Conservation (phyloP, 352 stramenopile species). For the Halophytophthora batemanensis region DNA sequence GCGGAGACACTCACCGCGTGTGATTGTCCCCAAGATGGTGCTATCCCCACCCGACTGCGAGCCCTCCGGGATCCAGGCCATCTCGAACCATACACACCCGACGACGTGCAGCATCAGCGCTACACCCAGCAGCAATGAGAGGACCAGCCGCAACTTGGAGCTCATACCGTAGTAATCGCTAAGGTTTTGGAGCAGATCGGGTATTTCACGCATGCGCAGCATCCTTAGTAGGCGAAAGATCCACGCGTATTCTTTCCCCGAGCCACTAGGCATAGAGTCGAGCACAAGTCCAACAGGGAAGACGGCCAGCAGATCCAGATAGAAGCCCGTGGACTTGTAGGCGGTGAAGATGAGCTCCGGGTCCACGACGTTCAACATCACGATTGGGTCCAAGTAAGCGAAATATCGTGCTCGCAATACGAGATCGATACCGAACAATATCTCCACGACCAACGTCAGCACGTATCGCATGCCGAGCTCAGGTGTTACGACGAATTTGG, state of each 20-base stretch:
- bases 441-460: constrained; percentile 35
- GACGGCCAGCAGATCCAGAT: constrained; percentile 44
- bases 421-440: constrained; percentile 54
- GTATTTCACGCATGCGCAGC: constrained; percentile 40
- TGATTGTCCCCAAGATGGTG: constrained; percentile 1
- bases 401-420: constrained; percentile 48
- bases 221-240: constrained; percentile 47
- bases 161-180: constrained; percentile 61
- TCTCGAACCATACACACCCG: constrained; percentile 70
- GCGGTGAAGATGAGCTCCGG: constrained; percentile 51
- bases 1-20: constrained; percentile 34
- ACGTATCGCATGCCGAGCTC: constrained; percentile 32
- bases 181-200: constrained; percentile 42
- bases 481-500: constrained; percentile 37
- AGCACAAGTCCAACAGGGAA: constrained; percentile 45
- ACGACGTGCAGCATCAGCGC: constrained; percentile 57
- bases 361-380: constrained; percentile 55
- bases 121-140: constrained; percentile 47
- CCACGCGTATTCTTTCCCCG: constrained; percentile 26
- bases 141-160: constrained; percentile 52
- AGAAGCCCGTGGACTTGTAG: constrained; percentile 60
- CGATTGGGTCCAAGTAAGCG: constrained; percentile 52
- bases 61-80: constrained; percentile 28
- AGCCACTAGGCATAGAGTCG: constrained; percentile 29
- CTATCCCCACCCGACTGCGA: background rate